phyloP scores from a whole-genome alignment of 176 grass and related monocot genomes.

The Poa pratensis region DNA sequence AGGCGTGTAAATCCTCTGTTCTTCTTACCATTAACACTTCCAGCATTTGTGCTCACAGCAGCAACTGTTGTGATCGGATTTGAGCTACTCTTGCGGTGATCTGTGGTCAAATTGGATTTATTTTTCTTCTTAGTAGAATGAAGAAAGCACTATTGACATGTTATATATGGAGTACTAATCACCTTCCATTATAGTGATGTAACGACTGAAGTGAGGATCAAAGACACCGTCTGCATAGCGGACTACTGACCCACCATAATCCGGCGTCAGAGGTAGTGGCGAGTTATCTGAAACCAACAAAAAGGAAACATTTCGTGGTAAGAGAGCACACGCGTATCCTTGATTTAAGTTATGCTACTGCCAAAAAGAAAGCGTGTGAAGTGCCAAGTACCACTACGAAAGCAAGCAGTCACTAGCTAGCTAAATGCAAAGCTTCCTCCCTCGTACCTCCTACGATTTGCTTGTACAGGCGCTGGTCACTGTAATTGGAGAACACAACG shows the following conservation, averaged over 20 bases:
- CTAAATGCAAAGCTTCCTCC: neutral
- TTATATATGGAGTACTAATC: neutral
- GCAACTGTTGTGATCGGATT: constrained; percentile 64
- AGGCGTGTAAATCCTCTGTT: constrained; percentile 26
- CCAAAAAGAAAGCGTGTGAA: too few relatives aligned
- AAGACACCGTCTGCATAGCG: constrained; percentile 76
- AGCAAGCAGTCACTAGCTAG: neutral
- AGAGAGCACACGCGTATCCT: neutral
- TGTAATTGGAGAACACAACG: constrained; percentile 81
- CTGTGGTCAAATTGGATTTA: constrained; percentile 47
- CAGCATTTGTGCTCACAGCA: constrained; percentile 46
- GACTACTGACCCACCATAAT: constrained; percentile 53
- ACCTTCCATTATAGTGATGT: constrained; percentile 91
- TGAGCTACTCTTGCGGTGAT: constrained; percentile 60
- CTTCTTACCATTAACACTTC: constrained; percentile 56
- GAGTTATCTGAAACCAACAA: constrained; percentile 53
- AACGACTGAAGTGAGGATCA: constrained; percentile 78
- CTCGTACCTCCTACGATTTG: constrained; percentile 61
- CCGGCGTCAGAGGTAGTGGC: constrained; percentile 58
- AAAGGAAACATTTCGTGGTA: too few relatives aligned
- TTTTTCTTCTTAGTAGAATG: neutral
- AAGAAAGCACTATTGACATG: neutral
- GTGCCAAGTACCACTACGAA: neutral
- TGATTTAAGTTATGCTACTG: neutral
- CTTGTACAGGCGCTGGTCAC: constrained; percentile 78